Evolutionary conservation across 2,329 filamentous ascomycete species (phyloP).

Genomic region (Nigrospora sphaerica): DNA sequence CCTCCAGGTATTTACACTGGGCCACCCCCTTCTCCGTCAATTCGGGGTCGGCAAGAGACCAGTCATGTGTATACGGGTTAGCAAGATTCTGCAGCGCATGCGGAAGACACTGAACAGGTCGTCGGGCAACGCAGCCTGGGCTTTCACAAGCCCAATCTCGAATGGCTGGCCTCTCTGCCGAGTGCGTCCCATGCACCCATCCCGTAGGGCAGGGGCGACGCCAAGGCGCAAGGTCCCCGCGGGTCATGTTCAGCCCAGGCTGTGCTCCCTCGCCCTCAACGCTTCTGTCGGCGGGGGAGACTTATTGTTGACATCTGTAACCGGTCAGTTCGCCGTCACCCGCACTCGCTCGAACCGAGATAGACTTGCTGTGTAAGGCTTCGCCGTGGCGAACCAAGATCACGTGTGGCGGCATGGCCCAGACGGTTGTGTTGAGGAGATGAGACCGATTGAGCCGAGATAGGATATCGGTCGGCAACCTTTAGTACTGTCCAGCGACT

Average conservation of each 20-base stretch:
- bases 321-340: constrained; percentile 5
- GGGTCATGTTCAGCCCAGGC: neutral
- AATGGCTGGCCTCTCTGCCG: too few species aligned
- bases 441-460: too few species aligned
- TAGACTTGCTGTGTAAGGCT: constrained; percentile 29
- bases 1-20: constrained; percentile 17
- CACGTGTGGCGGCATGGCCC: constrained; percentile 28
- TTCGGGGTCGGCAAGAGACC: constrained; percentile 18
- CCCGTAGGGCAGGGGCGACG: too few species aligned
- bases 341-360: neutral
- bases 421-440: neutral
- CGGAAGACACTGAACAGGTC: too few species aligned
- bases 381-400: constrained; percentile 33
- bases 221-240: too few species aligned
- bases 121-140: too few species aligned
- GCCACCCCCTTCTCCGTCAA: constrained; percentile 20
- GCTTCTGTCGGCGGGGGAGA: neutral
- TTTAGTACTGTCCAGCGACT: too few species aligned
- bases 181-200: too few species aligned
- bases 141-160: too few species aligned
- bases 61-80: constrained; percentile 20
- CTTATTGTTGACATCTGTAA: constrained; percentile 22
- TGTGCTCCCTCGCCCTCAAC: neutral
- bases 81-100: constrained; percentile 1
- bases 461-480: too few species aligned